Evolutionary conservation across 1,284 basidiomycete genomes (phyloP).

Genomic region (Ganoderma boninense): DNA sequence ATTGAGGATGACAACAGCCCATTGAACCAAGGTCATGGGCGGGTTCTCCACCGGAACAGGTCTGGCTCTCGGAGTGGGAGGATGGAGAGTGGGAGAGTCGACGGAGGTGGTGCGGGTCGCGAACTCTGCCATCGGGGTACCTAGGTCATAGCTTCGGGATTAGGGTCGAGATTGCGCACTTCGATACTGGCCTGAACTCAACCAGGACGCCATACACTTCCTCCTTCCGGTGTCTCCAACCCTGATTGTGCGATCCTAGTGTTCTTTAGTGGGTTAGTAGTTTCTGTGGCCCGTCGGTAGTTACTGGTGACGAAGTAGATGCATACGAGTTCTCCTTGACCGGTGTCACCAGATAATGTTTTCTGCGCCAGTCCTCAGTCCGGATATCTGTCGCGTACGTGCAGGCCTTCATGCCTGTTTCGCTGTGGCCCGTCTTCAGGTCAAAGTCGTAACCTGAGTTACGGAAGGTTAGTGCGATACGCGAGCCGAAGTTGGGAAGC

Average conservation of each 20-base stretch:
- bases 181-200: conserved; percentile 78
- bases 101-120: too few species aligned
- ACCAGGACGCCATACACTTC: conserved; percentile 74
- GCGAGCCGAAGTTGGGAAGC: conserved; percentile 25
- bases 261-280: too few species aligned
- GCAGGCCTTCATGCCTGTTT: conserved; percentile 83
- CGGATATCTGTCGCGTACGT: conserved; percentile 74
- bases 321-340: too few species aligned
- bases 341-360: too few species aligned
- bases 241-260: too few species aligned
- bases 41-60: conserved; percentile 53
- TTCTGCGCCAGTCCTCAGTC: conserved; percentile 46
- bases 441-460: conserved; percentile 76
- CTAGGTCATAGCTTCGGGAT: too few species aligned
- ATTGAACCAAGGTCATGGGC: conserved; percentile 75
- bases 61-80: too few species aligned
- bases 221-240: conserved; percentile 67
- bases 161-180: too few species aligned
- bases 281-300: too few species aligned
- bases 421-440: conserved; percentile 74
- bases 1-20: conserved; percentile 80
- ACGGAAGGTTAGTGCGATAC: not conserved
- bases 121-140: conserved; percentile 62
- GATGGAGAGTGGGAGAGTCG: too few species aligned
- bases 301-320: too few species aligned